phyloP scores from a whole-genome alignment of 163 green algal genomes.

The Scenedesmus sp. region DNA sequence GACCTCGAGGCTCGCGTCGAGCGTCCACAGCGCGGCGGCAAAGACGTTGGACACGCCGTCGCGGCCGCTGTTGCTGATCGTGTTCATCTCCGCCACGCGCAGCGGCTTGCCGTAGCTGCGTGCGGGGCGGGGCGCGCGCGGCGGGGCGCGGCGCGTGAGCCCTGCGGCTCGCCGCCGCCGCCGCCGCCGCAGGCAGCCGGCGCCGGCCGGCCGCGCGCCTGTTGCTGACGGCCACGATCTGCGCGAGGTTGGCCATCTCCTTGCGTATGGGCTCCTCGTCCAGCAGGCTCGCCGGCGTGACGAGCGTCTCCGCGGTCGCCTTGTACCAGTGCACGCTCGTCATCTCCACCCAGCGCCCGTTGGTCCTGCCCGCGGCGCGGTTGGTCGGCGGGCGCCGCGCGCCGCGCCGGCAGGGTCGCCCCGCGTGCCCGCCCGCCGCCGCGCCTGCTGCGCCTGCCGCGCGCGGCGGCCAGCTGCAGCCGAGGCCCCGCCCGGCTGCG shows the following conservation, averaged over 20 bases:
- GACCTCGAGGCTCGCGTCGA: conserved; percentile 39
- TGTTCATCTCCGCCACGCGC: conserved; percentile 48
- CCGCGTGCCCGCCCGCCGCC: too few relatives aligned
- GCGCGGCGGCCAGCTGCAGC: too few relatives aligned
- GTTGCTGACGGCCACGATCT: conserved; percentile 39
- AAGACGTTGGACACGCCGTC: conserved; percentile 42
- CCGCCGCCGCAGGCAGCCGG: background rate
- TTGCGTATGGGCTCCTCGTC: conserved; percentile 41
- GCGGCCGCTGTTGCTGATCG: conserved; percentile 49
- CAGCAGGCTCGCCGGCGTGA: conserved; percentile 27
- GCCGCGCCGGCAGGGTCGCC: too few relatives aligned
- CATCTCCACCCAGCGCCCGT: conserved; percentile 38
- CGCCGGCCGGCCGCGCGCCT: background rate
- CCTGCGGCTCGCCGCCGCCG: background rate
- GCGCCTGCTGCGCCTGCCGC: too few relatives aligned
- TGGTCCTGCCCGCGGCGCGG: too few relatives aligned
- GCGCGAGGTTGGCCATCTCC: conserved; percentile 41
- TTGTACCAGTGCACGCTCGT: conserved; percentile 49
- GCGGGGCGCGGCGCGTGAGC: background rate
- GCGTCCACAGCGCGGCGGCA: conserved; percentile 44
- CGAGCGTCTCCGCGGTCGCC: conserved; percentile 32
- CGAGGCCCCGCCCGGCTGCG: background rate
- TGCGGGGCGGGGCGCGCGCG: background rate
- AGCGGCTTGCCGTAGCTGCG: conserved; percentile 41
- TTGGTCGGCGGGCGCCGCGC: too few relatives aligned